These are phyloP conservation scores for Arabidopsis hybrid DNA, from an alignment of 441 rosid species.

Conservation along the genomic window DNA sequence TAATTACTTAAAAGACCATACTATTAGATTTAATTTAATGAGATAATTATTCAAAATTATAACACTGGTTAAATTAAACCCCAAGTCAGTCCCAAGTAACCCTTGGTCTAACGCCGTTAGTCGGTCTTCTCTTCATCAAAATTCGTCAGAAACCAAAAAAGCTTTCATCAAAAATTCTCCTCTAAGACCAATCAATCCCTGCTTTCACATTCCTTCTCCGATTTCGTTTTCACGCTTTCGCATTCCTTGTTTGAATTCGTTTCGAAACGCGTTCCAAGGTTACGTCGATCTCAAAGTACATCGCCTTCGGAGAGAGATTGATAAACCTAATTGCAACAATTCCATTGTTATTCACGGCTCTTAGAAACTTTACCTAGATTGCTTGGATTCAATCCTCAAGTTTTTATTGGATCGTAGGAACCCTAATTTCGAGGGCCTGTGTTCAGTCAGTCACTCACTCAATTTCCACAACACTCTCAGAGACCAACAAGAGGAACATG, in stretches of 20 bases:
- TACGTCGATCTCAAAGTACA: not conserved
- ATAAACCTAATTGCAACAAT: conserved; percentile 17
- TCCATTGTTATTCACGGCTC: not conserved
- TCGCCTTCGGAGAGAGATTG: not conserved
- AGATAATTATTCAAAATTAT: too few species aligned
- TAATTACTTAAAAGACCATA: too few species aligned
- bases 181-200: not conserved
- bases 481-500: conserved; percentile 46
- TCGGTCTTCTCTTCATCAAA: not conserved
- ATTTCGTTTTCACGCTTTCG: not conserved
- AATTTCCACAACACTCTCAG: not conserved
- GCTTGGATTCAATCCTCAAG: not conserved
- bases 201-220: not conserved
- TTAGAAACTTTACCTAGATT: not conserved
- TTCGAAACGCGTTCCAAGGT: not conserved
- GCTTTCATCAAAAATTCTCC: conserved; percentile 7
- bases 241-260: conserved; percentile 6
- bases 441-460: not conserved
- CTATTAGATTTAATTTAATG: not conserved
- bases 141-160: not conserved
- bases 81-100: not conserved
- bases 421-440: conserved; percentile 35
- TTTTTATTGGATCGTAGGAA: not conserved
- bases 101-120: not conserved
- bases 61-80: not conserved